Evolutionary conservation across 2,329 filamentous ascomycete genomes (phyloP).

Genomic region (Pseudogymnoascus sp.): DNA sequence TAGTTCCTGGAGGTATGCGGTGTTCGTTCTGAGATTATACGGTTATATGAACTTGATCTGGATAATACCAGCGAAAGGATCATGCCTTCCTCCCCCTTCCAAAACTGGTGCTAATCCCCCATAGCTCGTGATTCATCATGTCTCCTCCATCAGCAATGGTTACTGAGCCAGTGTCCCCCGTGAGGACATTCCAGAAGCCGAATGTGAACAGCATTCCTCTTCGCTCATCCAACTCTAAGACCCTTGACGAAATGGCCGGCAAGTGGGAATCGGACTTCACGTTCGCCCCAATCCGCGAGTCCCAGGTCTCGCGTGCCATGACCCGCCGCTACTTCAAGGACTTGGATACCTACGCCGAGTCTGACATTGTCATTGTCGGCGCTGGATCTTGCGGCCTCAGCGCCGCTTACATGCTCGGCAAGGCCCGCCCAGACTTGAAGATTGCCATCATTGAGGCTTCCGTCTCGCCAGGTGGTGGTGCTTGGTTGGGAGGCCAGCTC

Average conservation of each 20-base stretch:
- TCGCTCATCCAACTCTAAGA: slow-evolving; percentile 33
- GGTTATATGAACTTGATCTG: slow-evolving; percentile 85
- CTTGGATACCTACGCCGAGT: slow-evolving; percentile 82
- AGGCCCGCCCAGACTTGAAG: slow-evolving; percentile 78
- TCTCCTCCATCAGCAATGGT: slow-evolving; percentile 68
- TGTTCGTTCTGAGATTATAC: slow-evolving; percentile 75
- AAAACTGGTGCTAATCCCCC: slow-evolving; percentile 34
- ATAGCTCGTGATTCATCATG: slow-evolving; percentile 50
- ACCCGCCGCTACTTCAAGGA: slow-evolving; percentile 87
- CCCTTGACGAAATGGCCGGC: slow-evolving; percentile 56
- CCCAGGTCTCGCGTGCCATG: slow-evolving; percentile 88
- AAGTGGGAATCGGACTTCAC: slow-evolving; percentile 69
- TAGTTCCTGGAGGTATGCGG: slow-evolving; percentile 20
- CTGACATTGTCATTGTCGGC: slow-evolving; percentile 87
- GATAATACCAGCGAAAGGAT: slow-evolving; percentile 99
- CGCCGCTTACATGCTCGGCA: slow-evolving; percentile 76
- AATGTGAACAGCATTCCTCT: slow-evolving; percentile 40
- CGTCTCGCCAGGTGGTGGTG: slow-evolving; percentile 79
- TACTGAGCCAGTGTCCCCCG: slow-evolving; percentile 30
- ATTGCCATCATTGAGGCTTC: slow-evolving; percentile 86
- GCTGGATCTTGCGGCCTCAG: slow-evolving; percentile 83
- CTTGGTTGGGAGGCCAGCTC: slow-evolving; percentile 88
- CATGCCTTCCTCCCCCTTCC: slow-evolving; percentile 60
- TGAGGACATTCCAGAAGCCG: slow-evolving; percentile 37
- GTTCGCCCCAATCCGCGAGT: slow-evolving; percentile 84